Evolutionary conservation across 2,329 filamentous ascomycete species (phyloP), one percentile per base, ranked within the genome.

Genomic region (Lachnellula hyalina): DNA sequence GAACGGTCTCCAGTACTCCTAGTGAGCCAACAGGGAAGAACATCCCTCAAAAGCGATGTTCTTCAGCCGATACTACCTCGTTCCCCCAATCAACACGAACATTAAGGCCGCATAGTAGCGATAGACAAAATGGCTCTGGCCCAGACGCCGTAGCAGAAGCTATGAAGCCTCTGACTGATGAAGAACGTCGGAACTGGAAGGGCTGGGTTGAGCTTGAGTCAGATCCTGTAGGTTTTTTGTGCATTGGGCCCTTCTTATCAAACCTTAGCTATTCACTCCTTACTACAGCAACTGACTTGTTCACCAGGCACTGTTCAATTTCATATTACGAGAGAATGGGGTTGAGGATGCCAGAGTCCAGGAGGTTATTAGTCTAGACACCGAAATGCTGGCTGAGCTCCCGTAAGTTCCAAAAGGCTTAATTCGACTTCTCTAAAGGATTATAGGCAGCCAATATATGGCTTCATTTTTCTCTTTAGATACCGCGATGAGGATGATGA

Each of bases 181-280:
- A 78, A 32, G 83, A 88, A 62, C 76, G 79, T 23, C 71, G 77
- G 25, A 76, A 78, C 32, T 91, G 86, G 83, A 77, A 82, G 49
- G 86, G 87, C 23, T 93, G 87, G 84, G 81, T 86, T 55, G 91
- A 96, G 67, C 79, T 97, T 49, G 91, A 96, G 71, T 96, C 90
- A 6, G 91, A 96, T 59, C 92, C 92, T 7, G 90, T 90, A 72
- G 72, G 81, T 32, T 32, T 32, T 32, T 9, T 32, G 28, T 67
- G 47, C 9, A 14, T 50, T 17, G 17, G 12, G 12, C 47, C 49
- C 5, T 47, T 14, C 14, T 35, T 32, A 32, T 32, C 28, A 32
- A 32, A 32, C 9, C 28, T 12, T 32, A 11, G 9, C 28, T 9
- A n/a, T 14, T 23, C 35, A 6, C 21, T 41, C 28, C 17, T 47